These are phyloP conservation scores for Suillus brevipes DNA, from an alignment of 768 basidiomycete species.

Conservation along the genomic window DNA sequence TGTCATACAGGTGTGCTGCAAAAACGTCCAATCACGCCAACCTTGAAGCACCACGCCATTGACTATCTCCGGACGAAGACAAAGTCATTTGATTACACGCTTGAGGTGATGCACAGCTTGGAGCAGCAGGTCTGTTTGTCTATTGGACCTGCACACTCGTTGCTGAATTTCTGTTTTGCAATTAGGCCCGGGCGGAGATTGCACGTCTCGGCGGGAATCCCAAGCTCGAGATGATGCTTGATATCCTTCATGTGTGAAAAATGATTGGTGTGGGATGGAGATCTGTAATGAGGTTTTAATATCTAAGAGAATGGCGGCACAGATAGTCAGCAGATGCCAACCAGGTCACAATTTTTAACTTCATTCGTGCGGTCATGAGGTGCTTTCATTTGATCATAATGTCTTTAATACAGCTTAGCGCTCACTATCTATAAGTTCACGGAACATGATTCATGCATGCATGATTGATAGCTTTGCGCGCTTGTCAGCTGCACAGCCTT, in stretches of 20 bases:
- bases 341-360: too few relatives aligned
- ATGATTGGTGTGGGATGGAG: constrained; percentile 2
- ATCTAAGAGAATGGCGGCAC: too few relatives aligned
- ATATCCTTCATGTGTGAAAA: constrained; percentile 49
- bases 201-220: constrained; percentile 73
- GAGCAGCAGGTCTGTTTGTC: constrained; percentile 49
- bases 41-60: constrained; percentile 80
- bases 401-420: too few relatives aligned
- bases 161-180: constrained; percentile 13
- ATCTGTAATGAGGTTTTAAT: background rate
- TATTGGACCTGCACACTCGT: constrained; percentile 34
- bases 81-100: constrained; percentile 84
- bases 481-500: too few relatives aligned
- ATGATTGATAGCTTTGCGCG: too few relatives aligned
- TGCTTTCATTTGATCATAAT: too few relatives aligned
- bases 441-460: too few relatives aligned
- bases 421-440: too few relatives aligned
- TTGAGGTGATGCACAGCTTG: constrained; percentile 62
- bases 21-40: constrained; percentile 83
- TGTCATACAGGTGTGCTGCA: constrained; percentile 77
- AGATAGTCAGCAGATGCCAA: too few relatives aligned
- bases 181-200: constrained; percentile 61
- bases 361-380: too few relatives aligned
- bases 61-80: constrained; percentile 74
- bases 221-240: constrained; percentile 57